Percentiles rank a stretch among this genome's conserved stretches.
Conservation (phyloP, 2,329 filamentous ascomycete species). For the Fusarium irregulare region DNA sequence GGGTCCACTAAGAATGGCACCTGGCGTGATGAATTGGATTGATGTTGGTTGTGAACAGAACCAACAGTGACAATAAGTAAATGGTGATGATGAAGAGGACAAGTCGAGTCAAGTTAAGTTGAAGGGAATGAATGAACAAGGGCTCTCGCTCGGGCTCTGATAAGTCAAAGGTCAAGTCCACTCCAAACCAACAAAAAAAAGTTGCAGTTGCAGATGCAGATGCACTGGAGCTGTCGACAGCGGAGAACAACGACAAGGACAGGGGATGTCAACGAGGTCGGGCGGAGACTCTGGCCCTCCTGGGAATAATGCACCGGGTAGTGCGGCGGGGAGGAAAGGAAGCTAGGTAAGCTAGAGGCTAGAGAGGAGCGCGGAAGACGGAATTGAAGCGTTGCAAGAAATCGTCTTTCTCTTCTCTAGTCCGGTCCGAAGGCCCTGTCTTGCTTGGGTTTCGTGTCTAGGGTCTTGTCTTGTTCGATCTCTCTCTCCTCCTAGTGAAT, state of each 20-base stretch:
- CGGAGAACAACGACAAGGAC: not conserved
- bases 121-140: not conserved
- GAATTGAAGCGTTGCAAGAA: slow-evolving; percentile 35
- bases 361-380: slow-evolving; percentile 33
- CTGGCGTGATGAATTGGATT: slow-evolving; percentile 9
- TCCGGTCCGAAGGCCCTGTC: slow-evolving; percentile 23
- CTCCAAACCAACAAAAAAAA: slow-evolving; percentile 7
- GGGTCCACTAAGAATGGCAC: slow-evolving; percentile 35
- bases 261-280: slow-evolving; percentile 1
- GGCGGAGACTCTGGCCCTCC: slow-evolving; percentile 19
- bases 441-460: slow-evolving; percentile 1
- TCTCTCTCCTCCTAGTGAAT: not conserved
- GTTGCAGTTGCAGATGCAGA: slow-evolving; percentile 2
- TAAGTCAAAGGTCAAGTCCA: slow-evolving; percentile 7
- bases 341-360: slow-evolving; percentile 23
- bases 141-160: not conserved
- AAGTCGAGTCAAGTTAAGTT: not conserved
- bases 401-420: slow-evolving; percentile 2
- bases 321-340: slow-evolving; percentile 21
- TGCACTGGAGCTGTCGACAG: slow-evolving; percentile 10
- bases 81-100: not conserved
- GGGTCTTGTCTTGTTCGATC: slow-evolving; percentile 31
- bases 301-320: slow-evolving; percentile 25
- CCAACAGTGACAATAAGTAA: slow-evolving; percentile 14
- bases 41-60: not conserved